Conservation (phyloP, 2,329 filamentous ascomycete genomes). For the Stachybotrys chlorohalonatus region DNA sequence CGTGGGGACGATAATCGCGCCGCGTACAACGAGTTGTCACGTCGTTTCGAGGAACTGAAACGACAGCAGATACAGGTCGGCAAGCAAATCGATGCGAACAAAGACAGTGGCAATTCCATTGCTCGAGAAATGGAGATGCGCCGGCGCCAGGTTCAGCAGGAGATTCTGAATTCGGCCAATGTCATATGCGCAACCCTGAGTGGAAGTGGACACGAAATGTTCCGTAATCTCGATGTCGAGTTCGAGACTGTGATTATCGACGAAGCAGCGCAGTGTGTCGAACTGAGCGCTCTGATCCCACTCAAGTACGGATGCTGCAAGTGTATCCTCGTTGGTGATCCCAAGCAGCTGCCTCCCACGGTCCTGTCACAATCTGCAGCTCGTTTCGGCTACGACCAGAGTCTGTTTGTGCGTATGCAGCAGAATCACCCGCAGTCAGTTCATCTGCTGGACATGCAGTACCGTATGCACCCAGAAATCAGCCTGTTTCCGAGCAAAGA, state of each 20-base stretch:
- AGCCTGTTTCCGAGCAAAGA: constrained; percentile 81
- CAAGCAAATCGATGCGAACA: constrained; percentile 75
- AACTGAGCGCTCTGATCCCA: constrained; percentile 90
- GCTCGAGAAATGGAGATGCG: constrained; percentile 80
- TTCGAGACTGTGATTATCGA: constrained; percentile 99
- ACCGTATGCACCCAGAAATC: constrained; percentile 98
- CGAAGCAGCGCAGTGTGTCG: constrained; percentile 95
- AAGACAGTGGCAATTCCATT: constrained; percentile 74
- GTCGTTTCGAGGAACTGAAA: constrained; percentile 71
- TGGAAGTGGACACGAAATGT: constrained; percentile 95
- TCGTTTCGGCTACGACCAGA: constrained; percentile 91
- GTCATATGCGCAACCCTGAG: constrained; percentile 93
- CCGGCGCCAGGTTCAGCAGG: constrained; percentile 75
- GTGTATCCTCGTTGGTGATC: constrained; percentile 94
- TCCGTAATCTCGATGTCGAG: constrained; percentile 86
- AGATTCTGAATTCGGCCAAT: constrained; percentile 83
- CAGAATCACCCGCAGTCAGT: constrained; percentile 80
- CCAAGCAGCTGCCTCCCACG: constrained; percentile 92
- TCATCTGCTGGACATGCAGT: constrained; percentile 93
- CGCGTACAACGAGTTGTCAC: constrained; percentile 49
- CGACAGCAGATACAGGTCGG: constrained; percentile 66
- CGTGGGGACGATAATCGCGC: constrained; percentile 43
- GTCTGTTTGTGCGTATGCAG: constrained; percentile 97
- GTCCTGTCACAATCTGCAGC: constrained; percentile 91
- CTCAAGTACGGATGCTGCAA: constrained; percentile 96